Evolutionary conservation across 106 monocot genomes (phyloP).

Genomic region (Platanthera zijinensis): DNA sequence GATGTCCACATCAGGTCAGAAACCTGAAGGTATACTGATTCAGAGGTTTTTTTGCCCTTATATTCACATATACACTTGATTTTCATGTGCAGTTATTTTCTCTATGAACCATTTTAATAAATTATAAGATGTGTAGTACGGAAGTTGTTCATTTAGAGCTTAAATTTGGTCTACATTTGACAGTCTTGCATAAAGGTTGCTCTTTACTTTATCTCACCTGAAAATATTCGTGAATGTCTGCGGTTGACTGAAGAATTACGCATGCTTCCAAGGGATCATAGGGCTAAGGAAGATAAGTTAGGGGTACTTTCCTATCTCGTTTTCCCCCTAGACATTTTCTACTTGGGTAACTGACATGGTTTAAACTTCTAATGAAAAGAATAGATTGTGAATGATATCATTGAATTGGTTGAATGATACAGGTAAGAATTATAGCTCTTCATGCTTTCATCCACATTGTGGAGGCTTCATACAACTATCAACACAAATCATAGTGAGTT

Average conservation of each 20-base stretch:
- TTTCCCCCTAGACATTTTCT: neutral
- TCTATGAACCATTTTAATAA: neutral
- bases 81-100: too few species aligned
- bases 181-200: slow-evolving; percentile 60
- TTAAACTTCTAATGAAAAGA: neutral
- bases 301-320: slow-evolving; percentile 18
- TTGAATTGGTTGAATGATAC: neutral
- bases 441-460: slow-evolving; percentile 7
- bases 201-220: slow-evolving; percentile 46
- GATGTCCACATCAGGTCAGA: slow-evolving; percentile 95
- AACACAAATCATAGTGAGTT: neutral
- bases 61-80: too few species aligned
- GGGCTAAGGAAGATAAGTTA: slow-evolving; percentile 36
- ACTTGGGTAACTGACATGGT: neutral
- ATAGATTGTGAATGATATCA: neutral
- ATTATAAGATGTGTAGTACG: neutral
- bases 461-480: neutral
- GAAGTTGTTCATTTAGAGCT: neutral
- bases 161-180: neutral
- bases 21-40: slow-evolving; percentile 61
- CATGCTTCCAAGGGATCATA: slow-evolving; percentile 32
- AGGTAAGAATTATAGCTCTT: slow-evolving; percentile 9
- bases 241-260: slow-evolving; percentile 33
- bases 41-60: neutral
- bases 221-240: slow-evolving; percentile 31